Base-by-base conservation (phyloP, 306 rosid genomes). In the Mucuna pruriens region DNA sequence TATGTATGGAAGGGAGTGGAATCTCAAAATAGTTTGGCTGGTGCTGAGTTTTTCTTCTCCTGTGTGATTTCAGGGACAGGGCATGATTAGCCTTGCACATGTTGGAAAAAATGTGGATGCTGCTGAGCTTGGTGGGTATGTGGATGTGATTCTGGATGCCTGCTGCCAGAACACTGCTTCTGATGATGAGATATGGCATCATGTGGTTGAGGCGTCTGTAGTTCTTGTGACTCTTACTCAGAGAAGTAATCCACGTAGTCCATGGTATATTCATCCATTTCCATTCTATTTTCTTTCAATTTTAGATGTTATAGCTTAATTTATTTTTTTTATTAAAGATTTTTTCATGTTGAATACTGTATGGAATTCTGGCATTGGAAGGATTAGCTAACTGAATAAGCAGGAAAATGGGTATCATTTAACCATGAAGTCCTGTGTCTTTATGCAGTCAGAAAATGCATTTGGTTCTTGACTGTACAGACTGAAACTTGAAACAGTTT, bases 141-240 rank as follows among this genome's bases (percentile, higher is more conserved):
- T 74, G 60, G 97, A 93, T 84, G 99, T 86, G 78, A 88, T 93
- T 76, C 94, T 95, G 82, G 99, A 95, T 91, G 97, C 97, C 2
- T 95, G 99, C 89, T 93, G 99, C 93, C 94, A 93, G 80, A 95
- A 95, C 86, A 89, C 88, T 4, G 94, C 97, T 54, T 80, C 90
- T 71, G 80, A 84, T 82, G 97, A 93, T 79, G 94, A 91, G 79
- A 89, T 93, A 85, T 95, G 99, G 99, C 84, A 81, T 57, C 88
- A 54, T 71, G 97, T 90, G 60, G 89, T 93, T 51, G 94, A 93
- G 85, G 89, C 96, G 85, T 90, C 99, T 1, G 90, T 92, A 58
- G 79, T 90, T 83, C 82, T 91, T 64, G 90, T 85, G 39, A 91
- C 97, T 80, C 68, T 75, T 36, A 88, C 89, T 31, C 97, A 91